Evolutionary conservation across 1,284 basidiomycete species (phyloP).

Genomic region (Sporisorium scitamineum): DNA sequence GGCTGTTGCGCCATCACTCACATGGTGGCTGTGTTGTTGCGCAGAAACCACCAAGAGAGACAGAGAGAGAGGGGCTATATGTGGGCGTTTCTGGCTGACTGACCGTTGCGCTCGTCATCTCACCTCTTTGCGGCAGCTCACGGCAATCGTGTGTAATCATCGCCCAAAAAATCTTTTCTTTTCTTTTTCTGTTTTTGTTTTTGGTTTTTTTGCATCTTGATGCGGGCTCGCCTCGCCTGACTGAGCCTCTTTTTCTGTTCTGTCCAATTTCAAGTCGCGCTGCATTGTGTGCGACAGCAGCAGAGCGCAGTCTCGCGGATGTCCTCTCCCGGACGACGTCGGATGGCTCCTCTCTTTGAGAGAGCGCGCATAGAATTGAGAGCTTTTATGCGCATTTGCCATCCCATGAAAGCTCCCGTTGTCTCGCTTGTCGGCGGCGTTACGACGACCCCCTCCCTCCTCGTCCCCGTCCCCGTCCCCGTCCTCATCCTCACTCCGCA

Average conservation of each 20-base stretch:
- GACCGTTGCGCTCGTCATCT: too few relatives aligned
- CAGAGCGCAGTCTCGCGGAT: not conserved
- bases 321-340: not conserved
- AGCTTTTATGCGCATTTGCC: not conserved
- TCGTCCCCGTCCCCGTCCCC: not conserved
- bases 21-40: not conserved
- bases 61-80: too few relatives aligned
- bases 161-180: not conserved
- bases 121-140: too few relatives aligned
- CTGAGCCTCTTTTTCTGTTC: too few relatives aligned
- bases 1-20: not conserved
- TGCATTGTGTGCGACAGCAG: not conserved
- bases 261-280: not conserved
- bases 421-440: conserved; percentile 1
- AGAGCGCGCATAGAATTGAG: not conserved
- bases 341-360: too few relatives aligned
- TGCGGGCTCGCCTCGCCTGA: conserved; percentile 1
- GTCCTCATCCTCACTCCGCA: not conserved
- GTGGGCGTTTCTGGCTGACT: too few relatives aligned
- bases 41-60: too few relatives aligned
- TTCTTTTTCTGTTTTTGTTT: not conserved
- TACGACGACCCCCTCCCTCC: not conserved
- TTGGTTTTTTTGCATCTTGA: not conserved
- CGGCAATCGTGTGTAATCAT: too few relatives aligned
- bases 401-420: not conserved